Conservation (phyloP, 176 grass and related monocot species). For the Luzula sylvatica region DNA sequence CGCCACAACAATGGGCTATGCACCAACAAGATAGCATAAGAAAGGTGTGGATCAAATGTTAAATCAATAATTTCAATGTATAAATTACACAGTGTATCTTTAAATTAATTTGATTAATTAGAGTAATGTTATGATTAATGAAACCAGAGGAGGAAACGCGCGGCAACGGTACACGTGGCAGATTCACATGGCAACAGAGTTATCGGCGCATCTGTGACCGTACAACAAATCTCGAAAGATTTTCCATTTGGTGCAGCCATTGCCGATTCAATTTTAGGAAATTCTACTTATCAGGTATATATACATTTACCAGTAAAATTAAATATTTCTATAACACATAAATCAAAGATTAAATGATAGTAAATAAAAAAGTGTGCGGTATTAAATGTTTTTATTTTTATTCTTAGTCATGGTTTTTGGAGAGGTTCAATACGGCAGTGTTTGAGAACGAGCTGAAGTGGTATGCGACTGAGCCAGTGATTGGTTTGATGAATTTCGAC, state of each 20-base stretch:
- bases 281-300: constrained; percentile 55
- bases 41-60: constrained; percentile 35
- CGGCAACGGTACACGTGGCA: constrained; percentile 58
- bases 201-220: constrained; percentile 48
- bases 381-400: too few relatives aligned
- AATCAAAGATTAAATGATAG: neutral
- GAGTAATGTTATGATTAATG: neutral
- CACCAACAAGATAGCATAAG: constrained; percentile 73
- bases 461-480: constrained; percentile 83
- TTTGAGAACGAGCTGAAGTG: constrained; percentile 99
- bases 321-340: neutral
- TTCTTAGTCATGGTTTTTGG: constrained; percentile 66
- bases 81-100: neutral
- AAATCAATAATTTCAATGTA: neutral
- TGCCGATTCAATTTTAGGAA: constrained; percentile 68
- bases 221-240: constrained; percentile 63
- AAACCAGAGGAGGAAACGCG: constrained; percentile 74
- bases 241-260: constrained; percentile 91
- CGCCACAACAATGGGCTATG: constrained; percentile 55
- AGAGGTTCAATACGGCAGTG: constrained; percentile 87
- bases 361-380: neutral
- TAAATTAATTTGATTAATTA: too few relatives aligned
- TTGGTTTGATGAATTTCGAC: constrained; percentile 54
- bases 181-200: constrained; percentile 53
- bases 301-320: neutral